Percentiles rank a stretch among this genome's conserved stretches.
Conservation (phyloP, 2,329 filamentous ascomycete genomes). For the Ascochyta fabae region DNA sequence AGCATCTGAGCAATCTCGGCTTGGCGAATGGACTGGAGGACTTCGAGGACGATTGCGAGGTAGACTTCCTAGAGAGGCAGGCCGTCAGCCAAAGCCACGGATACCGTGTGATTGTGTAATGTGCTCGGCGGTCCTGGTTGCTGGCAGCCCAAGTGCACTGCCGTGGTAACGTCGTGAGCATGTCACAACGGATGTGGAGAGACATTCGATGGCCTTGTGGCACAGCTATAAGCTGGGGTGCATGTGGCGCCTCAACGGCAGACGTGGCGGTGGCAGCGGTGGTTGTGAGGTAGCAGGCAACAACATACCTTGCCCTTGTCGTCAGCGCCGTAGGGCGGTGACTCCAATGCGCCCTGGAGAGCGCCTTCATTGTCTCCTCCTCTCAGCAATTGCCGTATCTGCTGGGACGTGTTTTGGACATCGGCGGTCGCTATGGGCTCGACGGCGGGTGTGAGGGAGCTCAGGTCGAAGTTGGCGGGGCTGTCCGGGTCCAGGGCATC, state of each 20-base stretch:
- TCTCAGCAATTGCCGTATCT: constrained; percentile 86
- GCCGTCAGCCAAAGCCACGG: constrained; percentile 38
- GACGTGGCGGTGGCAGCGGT: constrained; percentile 7
- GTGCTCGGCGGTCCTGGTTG: constrained; percentile 25
- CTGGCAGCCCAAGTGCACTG: constrained; percentile 34
- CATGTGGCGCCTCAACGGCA: constrained; percentile 5
- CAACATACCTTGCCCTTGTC: constrained; percentile 59
- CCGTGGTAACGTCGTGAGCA: constrained; percentile 28
- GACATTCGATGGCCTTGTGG: constrained; percentile 29
- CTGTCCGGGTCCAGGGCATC: constrained; percentile 91
- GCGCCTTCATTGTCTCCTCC: constrained; percentile 89
- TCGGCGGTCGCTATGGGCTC: constrained; percentile 78
- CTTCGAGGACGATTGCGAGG: constrained; percentile 86
- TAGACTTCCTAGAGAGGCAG: constrained; percentile 72
- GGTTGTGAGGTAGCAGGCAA: constrained; percentile 22
- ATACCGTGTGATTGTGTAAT: constrained; percentile 27
- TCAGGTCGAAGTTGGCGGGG: constrained; percentile 86
- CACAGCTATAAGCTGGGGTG: constrained; percentile 18
- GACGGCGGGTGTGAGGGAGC: constrained; percentile 78
- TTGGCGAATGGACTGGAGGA: constrained; percentile 94
- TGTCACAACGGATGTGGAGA: constrained; percentile 25
- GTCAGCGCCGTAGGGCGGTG: constrained; percentile 72
- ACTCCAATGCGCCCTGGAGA: constrained; percentile 82
- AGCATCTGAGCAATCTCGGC: constrained; percentile 93
- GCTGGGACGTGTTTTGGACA: constrained; percentile 76